Percentiles rank a stretch among this genome's conserved stretches.
Conservation (phyloP, 306 rosid genomes). For the Medicago truncatula region MtrunA17r5.0-ANR NC_053049.1:759001-759500, state of each 20-base stretch:
- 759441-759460: slow-evolving; percentile 14
- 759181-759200: not conserved
- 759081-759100: slow-evolving; percentile 25
- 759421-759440: no score
- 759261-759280: no score
- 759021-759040: not conserved
- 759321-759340: no score
- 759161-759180: slow-evolving; percentile 97
- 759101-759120: slow-evolving; percentile 80
- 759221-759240: not conserved
- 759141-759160: slow-evolving; percentile 85
- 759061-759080: not conserved
- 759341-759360: no score
- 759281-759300: no score
- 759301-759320: no score
- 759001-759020: not conserved
- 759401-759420: no score
- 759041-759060: not conserved
- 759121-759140: slow-evolving; percentile 98
- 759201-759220: not conserved
- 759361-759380: no score
- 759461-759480: not conserved
- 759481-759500: no score
- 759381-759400: no score
- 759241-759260: slow-evolving; percentile 3